phyloP scores from a whole-genome alignment of 805 yeast genomes.

The Metschnikowia orientalis region DNA sequence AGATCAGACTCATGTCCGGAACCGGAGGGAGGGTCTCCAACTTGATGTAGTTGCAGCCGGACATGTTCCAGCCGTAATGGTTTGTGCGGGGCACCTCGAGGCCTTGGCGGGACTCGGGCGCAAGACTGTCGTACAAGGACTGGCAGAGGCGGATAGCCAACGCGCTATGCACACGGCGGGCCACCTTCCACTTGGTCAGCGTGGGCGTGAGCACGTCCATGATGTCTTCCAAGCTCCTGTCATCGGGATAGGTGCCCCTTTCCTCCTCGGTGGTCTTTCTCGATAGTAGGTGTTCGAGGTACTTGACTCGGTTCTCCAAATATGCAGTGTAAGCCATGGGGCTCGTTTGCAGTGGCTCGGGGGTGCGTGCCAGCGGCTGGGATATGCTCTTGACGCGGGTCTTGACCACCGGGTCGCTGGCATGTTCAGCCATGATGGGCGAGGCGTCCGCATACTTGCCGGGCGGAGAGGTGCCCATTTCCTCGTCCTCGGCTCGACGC shows the following conservation, averaged over 20 bases:
- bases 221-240: conserved; percentile 16
- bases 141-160: conserved; percentile 34
- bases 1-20: conserved; percentile 21
- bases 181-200: conserved; percentile 43
- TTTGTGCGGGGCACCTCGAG: conserved; percentile 53
- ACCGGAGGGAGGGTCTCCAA: conserved; percentile 31
- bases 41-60: conserved; percentile 49
- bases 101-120: conserved; percentile 27
- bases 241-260: neutral
- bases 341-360: neutral
- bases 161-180: conserved; percentile 43
- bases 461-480: neutral
- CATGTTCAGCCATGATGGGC: neutral
- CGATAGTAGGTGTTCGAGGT: conserved; percentile 26
- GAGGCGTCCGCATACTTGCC: neutral
- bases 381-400: neutral
- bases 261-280: neutral
- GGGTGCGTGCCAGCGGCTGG: neutral
- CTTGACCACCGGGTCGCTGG: neutral
- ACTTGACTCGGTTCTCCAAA: conserved; percentile 38
- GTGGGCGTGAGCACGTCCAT: conserved; percentile 15
- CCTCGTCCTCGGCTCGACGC: conserved; percentile 1
- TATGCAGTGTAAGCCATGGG: conserved; percentile 12
- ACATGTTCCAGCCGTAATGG: conserved; percentile 62
- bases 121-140: conserved; percentile 28